Conservation (phyloP, 148 eudicot species). For the Polygonum aviculare region DNA sequence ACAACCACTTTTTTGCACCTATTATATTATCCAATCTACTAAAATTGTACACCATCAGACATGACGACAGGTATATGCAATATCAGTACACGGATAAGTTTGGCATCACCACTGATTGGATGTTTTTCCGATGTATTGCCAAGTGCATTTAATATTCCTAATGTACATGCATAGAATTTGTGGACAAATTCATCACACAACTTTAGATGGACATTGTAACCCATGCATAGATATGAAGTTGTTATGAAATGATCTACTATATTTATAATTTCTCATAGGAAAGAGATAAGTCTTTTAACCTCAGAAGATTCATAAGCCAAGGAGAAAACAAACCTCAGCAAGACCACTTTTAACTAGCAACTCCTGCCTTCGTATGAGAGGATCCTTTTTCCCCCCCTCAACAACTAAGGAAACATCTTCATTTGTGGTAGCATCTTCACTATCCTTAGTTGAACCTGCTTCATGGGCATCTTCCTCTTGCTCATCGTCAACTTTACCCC, state of each 20-base stretch:
- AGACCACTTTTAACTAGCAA: slow-evolving; percentile 82
- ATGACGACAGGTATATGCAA: not conserved
- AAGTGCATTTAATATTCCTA: not conserved
- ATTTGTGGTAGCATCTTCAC: slow-evolving; percentile 15
- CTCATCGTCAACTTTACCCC: slow-evolving; percentile 26
- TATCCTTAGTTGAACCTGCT: slow-evolving; percentile 20
- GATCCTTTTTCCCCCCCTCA: slow-evolving; percentile 88
- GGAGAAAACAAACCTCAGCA: slow-evolving; percentile 69
- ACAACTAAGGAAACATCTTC: slow-evolving; percentile 22
- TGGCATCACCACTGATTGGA: no score
- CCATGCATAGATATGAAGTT: not conserved
- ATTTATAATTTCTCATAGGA: not conserved
- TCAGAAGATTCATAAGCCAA: slow-evolving; percentile 1
- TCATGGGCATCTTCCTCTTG: slow-evolving; percentile 24
- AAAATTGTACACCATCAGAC: not conserved
- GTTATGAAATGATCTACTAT: not conserved
- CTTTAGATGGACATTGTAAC: not conserved
- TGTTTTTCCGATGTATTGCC: no score
- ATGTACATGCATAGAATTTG: not conserved
- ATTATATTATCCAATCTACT: not conserved
- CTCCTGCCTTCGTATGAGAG: slow-evolving; percentile 66
- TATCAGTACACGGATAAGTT: no score
- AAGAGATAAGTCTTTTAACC: not conserved
- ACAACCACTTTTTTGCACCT: not conserved
- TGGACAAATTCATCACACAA: not conserved